Base-by-base conservation (phyloP, 257 asterid species). In the Cinchona pubescens region DNA sequence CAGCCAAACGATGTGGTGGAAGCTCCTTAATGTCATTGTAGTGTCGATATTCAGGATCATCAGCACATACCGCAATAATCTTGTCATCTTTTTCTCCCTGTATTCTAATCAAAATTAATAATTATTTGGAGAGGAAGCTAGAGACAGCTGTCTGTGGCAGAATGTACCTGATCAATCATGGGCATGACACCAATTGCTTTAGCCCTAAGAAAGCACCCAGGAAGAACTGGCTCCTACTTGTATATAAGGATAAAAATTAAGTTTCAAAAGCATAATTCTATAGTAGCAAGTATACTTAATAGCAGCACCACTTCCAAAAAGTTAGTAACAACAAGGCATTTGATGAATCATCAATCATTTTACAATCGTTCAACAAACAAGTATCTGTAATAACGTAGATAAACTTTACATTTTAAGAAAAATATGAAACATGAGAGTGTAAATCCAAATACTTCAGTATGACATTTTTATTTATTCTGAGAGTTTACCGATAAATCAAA, bases 111-210 rank as follows among this genome's bases (percentile, higher is more conserved):
- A 46, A 72, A 79, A 45, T 67, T 66, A 74, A 18, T 62, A 53
- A 58, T 32, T 37, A 23, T 70, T 48, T 10, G 32, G 38, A 71
- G 58, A 63, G 74, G 12, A 34, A 69, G 30, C 72, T 38, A 59
- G 65, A 69, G 62, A 60, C 15, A 40, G 16, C 2, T 25, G 29
- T 29, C 7, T 4, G 67, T 73, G 34, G 63, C 25, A 63, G 59
- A 27, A 29, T 35, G 63, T 79, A 92, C 99, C 97, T 94, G 97
- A 80, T 94, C 98, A 77, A 90, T 94, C 99, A 94, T 94, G 79
- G 98, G 98, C 98, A 94, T 92, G 74, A 94, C 91, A 23, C 99
- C 98, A 81, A 94, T 90, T 76, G 98, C 99, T 85, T 90, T 92
- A 75, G 96, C 99, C 86, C 97, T 88, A 75, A 94, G 96, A 84